Conservation (phyloP, 257 asterid species). For the Capsicum rhomboideum region DNA sequence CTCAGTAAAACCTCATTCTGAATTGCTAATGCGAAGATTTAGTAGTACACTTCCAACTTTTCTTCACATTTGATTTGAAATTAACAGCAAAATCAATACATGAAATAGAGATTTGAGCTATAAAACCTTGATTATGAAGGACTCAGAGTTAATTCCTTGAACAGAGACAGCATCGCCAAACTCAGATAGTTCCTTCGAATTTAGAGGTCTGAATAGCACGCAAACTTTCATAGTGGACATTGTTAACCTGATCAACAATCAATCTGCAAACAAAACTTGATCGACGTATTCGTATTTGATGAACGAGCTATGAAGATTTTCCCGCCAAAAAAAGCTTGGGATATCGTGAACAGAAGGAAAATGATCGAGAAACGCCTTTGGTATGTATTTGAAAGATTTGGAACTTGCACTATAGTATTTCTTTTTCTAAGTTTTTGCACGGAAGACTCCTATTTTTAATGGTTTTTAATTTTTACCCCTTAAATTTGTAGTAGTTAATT, state of each 20-base stretch:
- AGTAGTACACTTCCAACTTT: not conserved
- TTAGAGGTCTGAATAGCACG: constrained; percentile 74
- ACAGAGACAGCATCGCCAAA: constrained; percentile 51
- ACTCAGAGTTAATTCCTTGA: constrained; percentile 41
- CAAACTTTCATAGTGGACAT: constrained; percentile 69
- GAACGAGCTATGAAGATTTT: not conserved
- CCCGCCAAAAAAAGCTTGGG: not conserved
- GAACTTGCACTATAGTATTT: not conserved
- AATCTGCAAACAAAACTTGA: not conserved
- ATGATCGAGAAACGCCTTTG: not conserved
- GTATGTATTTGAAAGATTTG: not conserved
- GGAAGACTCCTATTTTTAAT: too few relatives aligned
- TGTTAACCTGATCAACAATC: not conserved
- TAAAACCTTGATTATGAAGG: constrained; percentile 61
- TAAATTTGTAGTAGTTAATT: too few relatives aligned
- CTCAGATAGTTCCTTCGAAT: constrained; percentile 55
- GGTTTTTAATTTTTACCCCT: too few relatives aligned
- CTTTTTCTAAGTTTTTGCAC: too few relatives aligned
- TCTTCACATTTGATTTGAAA: not conserved
- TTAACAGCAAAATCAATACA: not conserved
- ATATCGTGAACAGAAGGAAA: not conserved
- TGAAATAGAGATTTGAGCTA: not conserved
- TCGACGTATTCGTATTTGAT: not conserved
- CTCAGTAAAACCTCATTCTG: not conserved
- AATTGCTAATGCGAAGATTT: not conserved